Evolutionary conservation across 73 alveolate genomes (phyloP), one percentile per base, ranked within the genome.

Genomic region (Uronychia setigera): DNA sequence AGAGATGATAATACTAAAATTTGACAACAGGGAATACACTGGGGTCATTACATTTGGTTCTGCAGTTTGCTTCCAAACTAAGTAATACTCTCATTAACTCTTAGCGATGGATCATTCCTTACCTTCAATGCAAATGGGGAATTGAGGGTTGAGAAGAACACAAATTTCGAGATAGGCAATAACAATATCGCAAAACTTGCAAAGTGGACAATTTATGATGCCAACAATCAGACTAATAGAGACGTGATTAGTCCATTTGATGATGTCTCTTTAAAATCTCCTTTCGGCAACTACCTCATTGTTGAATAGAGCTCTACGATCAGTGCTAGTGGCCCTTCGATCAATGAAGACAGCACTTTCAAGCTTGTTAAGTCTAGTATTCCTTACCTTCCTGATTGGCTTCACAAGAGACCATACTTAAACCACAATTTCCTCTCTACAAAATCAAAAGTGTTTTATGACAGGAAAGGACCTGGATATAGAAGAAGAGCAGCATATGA

Each of bases 331-430:
- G 95, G 98, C 1, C 95, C 95, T 59, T 88, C 93, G 27, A 92
- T 91, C 32, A 83, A 91, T 29, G 97, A 96, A 33, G 98, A 94
- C 83, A 78, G 97, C n/a, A 97, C 95, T 26, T 97, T 97, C 96
- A 96, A 95, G 91, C 32, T 96, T 1, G 94, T 93, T 29, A 96
- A 96, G 86, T 94, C 96, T 0, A 93, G 92, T 85, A 89, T 92
- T 60, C 99, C 99, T 29, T 91, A 80, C 81, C 88, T 97, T 34
- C 99, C 99, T 1, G 97, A 95, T 34, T 97, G 99, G 99, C 88
- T 92, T 31, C 86, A 80, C 82, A 94, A 94, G 74, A 94, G 99
- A 81, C 97, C 97, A 33, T 88, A 90, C 79, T 60, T 96, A 34
- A 92, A 94, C 84, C 95, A 96, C 83, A 96, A 94, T 85, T 79